phyloP scores from a whole-genome alignment of 768 basidiomycete species.

The Gymnopilus junonius region DNA sequence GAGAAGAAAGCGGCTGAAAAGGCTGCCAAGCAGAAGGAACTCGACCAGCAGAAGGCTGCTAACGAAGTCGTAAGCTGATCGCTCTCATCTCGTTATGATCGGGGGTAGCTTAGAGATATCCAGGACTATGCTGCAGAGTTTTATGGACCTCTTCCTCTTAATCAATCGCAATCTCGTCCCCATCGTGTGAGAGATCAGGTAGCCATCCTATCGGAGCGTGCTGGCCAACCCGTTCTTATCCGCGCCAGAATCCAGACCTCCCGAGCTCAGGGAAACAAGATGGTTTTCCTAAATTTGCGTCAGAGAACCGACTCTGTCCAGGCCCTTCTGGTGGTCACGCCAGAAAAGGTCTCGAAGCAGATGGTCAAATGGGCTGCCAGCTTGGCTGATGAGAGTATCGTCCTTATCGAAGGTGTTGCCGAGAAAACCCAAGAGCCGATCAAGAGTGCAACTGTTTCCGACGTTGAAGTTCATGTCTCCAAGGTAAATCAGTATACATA shows the following conservation, averaged over 20 bases:
- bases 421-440: slow-evolving; percentile 82
- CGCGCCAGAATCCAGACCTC: slow-evolving; percentile 92
- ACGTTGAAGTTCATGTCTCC: slow-evolving; percentile 84
- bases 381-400: slow-evolving; percentile 85
- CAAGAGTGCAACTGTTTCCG: slow-evolving; percentile 87
- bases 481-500: slow-evolving; percentile 55
- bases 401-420: slow-evolving; percentile 86
- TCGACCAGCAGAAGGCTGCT: slow-evolving; percentile 67
- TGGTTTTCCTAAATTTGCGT: slow-evolving; percentile 92
- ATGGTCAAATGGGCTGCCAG: slow-evolving; percentile 93
- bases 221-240: slow-evolving; percentile 78
- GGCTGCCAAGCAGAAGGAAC: slow-evolving; percentile 77
- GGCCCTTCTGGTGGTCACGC: slow-evolving; percentile 73
- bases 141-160: slow-evolving; percentile 88
- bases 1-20: slow-evolving; percentile 88
- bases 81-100: slow-evolving; percentile 8
- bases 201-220: slow-evolving; percentile 60
- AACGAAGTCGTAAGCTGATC: slow-evolving; percentile 58
- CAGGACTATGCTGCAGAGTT: slow-evolving; percentile 79
- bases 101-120: slow-evolving; percentile 11
- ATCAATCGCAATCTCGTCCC: slow-evolving; percentile 86
- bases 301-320: slow-evolving; percentile 89
- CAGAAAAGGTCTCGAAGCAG: slow-evolving; percentile 87
- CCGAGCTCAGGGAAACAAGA: slow-evolving; percentile 92
- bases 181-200: slow-evolving; percentile 67